Evolutionary conservation across 2,329 filamentous ascomycete genomes (phyloP), one percentile per base, ranked within the genome.

Genomic region (Tolypocladium pustulatum): DNA sequence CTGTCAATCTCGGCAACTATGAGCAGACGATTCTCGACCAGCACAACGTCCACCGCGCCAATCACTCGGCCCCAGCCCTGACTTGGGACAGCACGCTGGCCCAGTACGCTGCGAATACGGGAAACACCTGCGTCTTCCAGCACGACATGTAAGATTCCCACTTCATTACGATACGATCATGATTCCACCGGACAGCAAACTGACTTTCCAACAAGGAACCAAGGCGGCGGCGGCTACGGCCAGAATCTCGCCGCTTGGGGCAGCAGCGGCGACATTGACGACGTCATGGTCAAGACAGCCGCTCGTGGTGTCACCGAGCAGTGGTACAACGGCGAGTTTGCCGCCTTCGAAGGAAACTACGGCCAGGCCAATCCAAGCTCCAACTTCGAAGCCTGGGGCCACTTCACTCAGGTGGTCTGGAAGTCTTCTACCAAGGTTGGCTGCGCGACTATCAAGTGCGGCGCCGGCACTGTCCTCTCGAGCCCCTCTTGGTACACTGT

Each of bases 321-420:
- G 75, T 97, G 94, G 90, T 97, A 97, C 82, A 90, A 94, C 72
- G 83, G 82, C 67, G 91, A 96, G 74, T 77, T 88, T 62, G 75
- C 75, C 67, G 1, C 20, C 7, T 41, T 86, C 80, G 73, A 72
- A 75, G 57, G 12, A 37, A 78, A 74, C 70, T 94, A 88, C 68
- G 87, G 85, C 63, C 59, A 78, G 64, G 69, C 72, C 60, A 79
- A 77, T 69, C 69, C 71, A 67, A 83, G 83, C 79, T 66, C 69
- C 70, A 72, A 81, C 72, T 90, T 91, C 71, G 76, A 85, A 57
- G 64, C 69, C 5, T 91, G 82, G 81, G 90, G 90, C 58, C 75
- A 78, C 68, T 75, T 74, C 68, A 72, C 73, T 59, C 74, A 77
- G 69, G 58, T 77, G 51, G 70, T 77, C 63, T 78, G 75, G 75